These are phyloP conservation scores for Cordyceps javanica DNA, from an alignment of 2,329 filamentous ascomycete genomes.

Conservation along the genomic window DNA sequence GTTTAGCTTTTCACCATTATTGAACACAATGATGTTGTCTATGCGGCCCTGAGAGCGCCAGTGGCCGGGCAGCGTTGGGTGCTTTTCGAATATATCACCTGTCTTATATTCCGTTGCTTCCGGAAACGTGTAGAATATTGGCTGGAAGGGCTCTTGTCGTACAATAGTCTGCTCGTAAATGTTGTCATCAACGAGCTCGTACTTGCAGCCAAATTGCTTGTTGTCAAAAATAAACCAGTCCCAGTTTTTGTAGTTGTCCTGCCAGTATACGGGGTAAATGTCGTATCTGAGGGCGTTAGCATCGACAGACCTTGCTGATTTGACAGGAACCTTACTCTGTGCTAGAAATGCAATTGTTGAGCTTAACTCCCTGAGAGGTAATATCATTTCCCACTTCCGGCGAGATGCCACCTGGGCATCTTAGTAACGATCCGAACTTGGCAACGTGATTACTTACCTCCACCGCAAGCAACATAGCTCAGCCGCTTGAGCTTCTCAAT, in stretches of 20 bases:
- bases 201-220: constrained; percentile 32
- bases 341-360: constrained; percentile 32
- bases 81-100: constrained; percentile 34
- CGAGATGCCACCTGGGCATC: constrained; percentile 29
- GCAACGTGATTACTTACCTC: constrained; percentile 1
- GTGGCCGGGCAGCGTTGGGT: constrained; percentile 31
- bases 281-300: constrained; percentile 22
- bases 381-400: constrained; percentile 31
- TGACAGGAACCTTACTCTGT: constrained; percentile 30
- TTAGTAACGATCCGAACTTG: too few relatives aligned
- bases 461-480: constrained; percentile 5
- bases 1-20: constrained; percentile 46
- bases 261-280: constrained; percentile 27
- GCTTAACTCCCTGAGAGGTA: constrained; percentile 25
- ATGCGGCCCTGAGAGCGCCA: constrained; percentile 20
- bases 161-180: constrained; percentile 33
- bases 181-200: constrained; percentile 28
- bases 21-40: constrained; percentile 44
- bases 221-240: constrained; percentile 35
- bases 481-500: constrained; percentile 2
- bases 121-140: constrained; percentile 31
- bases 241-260: constrained; percentile 29
- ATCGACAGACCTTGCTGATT: neutral
- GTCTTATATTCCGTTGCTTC: constrained; percentile 30
- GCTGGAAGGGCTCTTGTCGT: constrained; percentile 28